Evolutionary conservation across 331 rosid genomes (phyloP).

Genomic region (Quercus phellos): DNA sequence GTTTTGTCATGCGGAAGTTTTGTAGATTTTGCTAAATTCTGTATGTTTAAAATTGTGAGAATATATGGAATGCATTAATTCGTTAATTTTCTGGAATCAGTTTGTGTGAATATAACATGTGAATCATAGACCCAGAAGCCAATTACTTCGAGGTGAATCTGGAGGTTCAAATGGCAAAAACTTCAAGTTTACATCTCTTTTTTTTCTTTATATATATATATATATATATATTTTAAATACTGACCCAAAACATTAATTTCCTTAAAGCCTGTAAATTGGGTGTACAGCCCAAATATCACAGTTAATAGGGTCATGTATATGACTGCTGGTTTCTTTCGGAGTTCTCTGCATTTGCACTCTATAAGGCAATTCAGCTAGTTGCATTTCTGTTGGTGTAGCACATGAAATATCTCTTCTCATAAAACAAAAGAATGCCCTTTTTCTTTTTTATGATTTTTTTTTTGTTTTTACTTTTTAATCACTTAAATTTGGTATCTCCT

Average conservation of each 20-base stretch:
- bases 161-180: too few species aligned
- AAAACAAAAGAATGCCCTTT: background rate
- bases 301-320: background rate
- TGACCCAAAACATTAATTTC: background rate
- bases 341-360: background rate
- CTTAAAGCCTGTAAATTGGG: background rate
- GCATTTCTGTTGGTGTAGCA: background rate
- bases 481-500: background rate
- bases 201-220: background rate
- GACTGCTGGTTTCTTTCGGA: background rate
- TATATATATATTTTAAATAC: background rate
- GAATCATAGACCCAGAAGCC: background rate
- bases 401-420: background rate
- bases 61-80: background rate
- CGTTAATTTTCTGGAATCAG: background rate
- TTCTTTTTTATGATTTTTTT: background rate
- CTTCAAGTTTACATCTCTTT: too few species aligned
- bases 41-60: background rate
- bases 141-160: background rate
- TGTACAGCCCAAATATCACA: background rate
- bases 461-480: background rate
- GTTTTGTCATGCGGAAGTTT: background rate
- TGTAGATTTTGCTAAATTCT: background rate
- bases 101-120: background rate
- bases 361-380: background rate